Evolutionary conservation across 2,329 filamentous ascomycete species (phyloP).

Genomic region (Epichloe brachyelytri): DNA sequence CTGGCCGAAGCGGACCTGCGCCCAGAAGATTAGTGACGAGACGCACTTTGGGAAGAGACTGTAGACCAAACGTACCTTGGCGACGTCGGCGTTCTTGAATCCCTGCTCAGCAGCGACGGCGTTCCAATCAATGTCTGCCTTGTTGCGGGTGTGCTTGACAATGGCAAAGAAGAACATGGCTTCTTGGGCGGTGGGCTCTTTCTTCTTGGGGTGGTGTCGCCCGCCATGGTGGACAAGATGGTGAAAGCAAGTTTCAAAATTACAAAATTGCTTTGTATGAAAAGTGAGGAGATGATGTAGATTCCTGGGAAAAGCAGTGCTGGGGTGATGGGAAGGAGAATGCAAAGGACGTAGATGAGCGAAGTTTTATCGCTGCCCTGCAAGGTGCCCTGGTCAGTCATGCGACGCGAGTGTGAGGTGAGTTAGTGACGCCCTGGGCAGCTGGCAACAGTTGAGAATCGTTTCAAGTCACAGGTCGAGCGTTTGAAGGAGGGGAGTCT

Average conservation of each 20-base stretch:
- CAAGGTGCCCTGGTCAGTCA: background rate
- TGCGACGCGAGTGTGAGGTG: conserved; percentile 1
- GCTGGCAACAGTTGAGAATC: background rate
- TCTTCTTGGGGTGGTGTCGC: conserved; percentile 14
- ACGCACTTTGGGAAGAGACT: background rate
- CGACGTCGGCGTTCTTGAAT: conserved; percentile 33
- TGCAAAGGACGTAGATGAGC: background rate
- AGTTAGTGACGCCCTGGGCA: background rate
- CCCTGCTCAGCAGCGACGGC: conserved; percentile 27
- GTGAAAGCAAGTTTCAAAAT: background rate
- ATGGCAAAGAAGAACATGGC: conserved; percentile 32
- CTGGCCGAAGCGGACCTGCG: conserved; percentile 34
- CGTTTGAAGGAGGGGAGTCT: background rate
- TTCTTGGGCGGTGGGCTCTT: conserved; percentile 27
- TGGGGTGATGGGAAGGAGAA: too few relatives aligned
- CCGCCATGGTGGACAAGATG: conserved; percentile 15
- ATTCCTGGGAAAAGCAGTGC: background rate
- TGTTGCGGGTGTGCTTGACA: conserved; percentile 29
- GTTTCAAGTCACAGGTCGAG: background rate
- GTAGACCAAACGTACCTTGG: conserved; percentile 22
- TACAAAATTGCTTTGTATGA: background rate
- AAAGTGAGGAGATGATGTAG: too few relatives aligned
- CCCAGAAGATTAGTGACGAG: background rate
- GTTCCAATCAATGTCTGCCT: conserved; percentile 35
- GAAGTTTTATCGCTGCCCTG: background rate